Base-by-base conservation (phyloP, 2,329 filamentous ascomycete genomes). In the Hymenoscyphus albidus region DNA sequence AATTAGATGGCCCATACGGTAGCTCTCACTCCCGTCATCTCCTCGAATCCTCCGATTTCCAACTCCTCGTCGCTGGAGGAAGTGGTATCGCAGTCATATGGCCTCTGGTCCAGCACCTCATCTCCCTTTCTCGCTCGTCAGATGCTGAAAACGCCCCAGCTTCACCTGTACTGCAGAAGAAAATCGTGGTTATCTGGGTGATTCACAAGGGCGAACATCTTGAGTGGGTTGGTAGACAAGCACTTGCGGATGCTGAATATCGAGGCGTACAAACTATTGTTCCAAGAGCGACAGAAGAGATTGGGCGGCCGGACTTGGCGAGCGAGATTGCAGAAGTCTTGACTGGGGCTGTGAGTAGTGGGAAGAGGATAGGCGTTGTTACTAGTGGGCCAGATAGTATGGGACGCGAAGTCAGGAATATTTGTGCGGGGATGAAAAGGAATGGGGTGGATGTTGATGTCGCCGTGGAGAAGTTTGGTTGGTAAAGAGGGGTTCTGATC, bases 401-500 rank as follows among this genome's bases (percentile, higher is more conserved):
- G 74, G 87, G 88, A 59, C 76, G 86, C 39, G 77, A 78, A 62
- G 84, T 86, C n/a, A 79, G 85, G 69, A 89, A 89, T 73, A 76
- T 77, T 2, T 86, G 83, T 72, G 81, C 85, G 1, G 71, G 71
- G 5, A 75, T 84, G 64, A 77, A 85, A 10, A 74, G 76, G 61
- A 68, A 77, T 7, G 86, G 86, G 0, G 74, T 73, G 58, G 72
- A 83, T 70, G 76, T 89, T 3, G 74, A 79, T 62, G 77, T 89
- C 59, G 77, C 80, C 35, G 82, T 88, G 32, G 87, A 89, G 82
- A 89, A 89, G 71, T 89, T 88, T 79, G 86, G 86, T 1, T 89
- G 87, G 87, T 89, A 59, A 67, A 40, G 55, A 55, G 27, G 27
- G 5, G 1, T 32, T 18, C 10, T 51, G 44, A 18, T 10, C 9